Conservation (phyloP, 805 yeast species). For the Ogataea nitratoaversa region DNA sequence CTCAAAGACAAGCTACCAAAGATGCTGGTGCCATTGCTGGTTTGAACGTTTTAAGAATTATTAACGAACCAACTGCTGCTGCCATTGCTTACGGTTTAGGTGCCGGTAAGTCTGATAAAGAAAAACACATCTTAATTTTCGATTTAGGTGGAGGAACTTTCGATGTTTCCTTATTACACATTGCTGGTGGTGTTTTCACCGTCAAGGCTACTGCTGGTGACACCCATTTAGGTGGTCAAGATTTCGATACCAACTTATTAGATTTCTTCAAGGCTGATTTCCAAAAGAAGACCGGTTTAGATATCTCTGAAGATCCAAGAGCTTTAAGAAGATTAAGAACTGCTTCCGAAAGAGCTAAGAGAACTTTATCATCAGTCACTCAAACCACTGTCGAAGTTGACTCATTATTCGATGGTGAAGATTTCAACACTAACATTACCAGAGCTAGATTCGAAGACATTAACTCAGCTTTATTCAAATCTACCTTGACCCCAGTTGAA, state of each 20-base stretch:
- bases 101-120: conserved; percentile 76
- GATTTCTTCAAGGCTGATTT: conserved; percentile 91
- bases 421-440: conserved; percentile 88
- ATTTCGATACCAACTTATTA: conserved; percentile 93
- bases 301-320: conserved; percentile 86
- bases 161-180: conserved; percentile 90
- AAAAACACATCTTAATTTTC: conserved; percentile 86
- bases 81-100: conserved; percentile 99
- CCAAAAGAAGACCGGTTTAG: conserved; percentile 87
- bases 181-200: conserved; percentile 95
- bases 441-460: conserved; percentile 98
- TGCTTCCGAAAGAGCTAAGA: conserved; percentile 98
- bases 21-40: conserved; percentile 81
- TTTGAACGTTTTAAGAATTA: conserved; percentile 71
- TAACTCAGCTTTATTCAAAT: conserved; percentile 88
- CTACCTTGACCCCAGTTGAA: conserved; percentile 92
- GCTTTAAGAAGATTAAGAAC: conserved; percentile 98
- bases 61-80: conserved; percentile 90
- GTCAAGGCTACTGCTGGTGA: conserved; percentile 99
- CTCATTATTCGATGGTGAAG: conserved; percentile 93
- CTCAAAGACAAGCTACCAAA: conserved; percentile 79
- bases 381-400: conserved; percentile 96
- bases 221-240: conserved; percentile 99
- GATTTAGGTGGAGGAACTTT: conserved; percentile 99
- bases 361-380: conserved; percentile 94